A percentile compares a stretch with the other conserved stretches of the same genome.
phyloP scores from a whole-genome alignment of 2,329 filamentous ascomycete genomes.

The Colletotrichum sp. region DNA sequence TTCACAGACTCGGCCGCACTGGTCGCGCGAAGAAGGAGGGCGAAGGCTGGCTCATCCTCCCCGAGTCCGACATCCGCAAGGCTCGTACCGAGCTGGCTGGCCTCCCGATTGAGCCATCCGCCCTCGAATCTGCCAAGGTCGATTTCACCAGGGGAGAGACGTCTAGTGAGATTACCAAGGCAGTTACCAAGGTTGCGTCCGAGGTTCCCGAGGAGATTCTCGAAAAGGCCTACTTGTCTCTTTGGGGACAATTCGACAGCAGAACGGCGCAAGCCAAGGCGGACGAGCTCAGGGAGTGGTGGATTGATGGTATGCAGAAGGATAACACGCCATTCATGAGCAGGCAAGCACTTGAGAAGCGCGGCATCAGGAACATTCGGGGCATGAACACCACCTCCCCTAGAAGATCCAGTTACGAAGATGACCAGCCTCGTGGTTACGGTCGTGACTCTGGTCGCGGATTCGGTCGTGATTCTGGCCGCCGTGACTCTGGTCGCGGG shows the following conservation, averaged over 20 bases:
- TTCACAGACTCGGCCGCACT: constrained; percentile 79
- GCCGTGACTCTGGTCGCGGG: constrained; percentile 16
- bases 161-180: constrained; percentile 34
- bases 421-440: background rate
- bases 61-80: constrained; percentile 54
- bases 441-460: constrained; percentile 17
- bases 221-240: constrained; percentile 56
- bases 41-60: constrained; percentile 71
- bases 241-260: constrained; percentile 55
- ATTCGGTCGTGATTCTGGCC: constrained; percentile 5
- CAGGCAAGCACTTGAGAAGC: constrained; percentile 23
- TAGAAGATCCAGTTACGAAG: background rate
- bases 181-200: constrained; percentile 39
- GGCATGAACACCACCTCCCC: constrained; percentile 39
- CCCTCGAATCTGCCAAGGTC: constrained; percentile 56
- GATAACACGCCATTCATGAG: constrained; percentile 30
- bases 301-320: constrained; percentile 57
- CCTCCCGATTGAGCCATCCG: constrained; percentile 65
- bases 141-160: constrained; percentile 41
- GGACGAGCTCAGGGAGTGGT: constrained; percentile 59
- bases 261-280: constrained; percentile 41
- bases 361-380: constrained; percentile 32
- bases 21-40: constrained; percentile 77
- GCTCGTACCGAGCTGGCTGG: constrained; percentile 58
- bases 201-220: constrained; percentile 33